Evolutionary conservation across 208 protist species (phyloP).

Genomic region (Trichomonas vaginalis): DNA sequence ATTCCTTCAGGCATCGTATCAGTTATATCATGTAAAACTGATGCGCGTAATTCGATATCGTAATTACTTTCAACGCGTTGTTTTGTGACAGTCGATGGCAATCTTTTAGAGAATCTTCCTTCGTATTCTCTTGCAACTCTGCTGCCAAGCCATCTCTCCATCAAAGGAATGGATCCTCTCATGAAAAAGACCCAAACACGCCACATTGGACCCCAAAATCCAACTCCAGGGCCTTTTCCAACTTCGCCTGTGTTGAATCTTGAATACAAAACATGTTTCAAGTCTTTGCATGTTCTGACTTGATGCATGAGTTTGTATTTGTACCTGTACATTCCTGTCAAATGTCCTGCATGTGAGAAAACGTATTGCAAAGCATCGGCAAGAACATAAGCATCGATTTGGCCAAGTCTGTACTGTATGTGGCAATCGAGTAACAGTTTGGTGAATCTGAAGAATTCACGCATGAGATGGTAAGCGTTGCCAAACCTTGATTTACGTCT

Average conservation of each 20-base stretch:
- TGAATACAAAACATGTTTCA: slow-evolving; percentile 99
- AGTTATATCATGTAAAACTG: slow-evolving; percentile 95
- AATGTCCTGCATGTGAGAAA: slow-evolving; percentile 93
- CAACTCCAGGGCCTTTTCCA: slow-evolving; percentile 81
- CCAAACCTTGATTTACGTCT: slow-evolving; percentile 99
- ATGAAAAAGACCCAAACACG: slow-evolving; percentile 99
- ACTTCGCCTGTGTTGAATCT: slow-evolving; percentile 94
- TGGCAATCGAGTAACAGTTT: slow-evolving; percentile 97
- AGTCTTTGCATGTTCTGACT: slow-evolving; percentile 91
- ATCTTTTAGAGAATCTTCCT: slow-evolving; percentile 70
- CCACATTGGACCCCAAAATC: slow-evolving; percentile 98
- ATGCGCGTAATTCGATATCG: slow-evolving; percentile 95
- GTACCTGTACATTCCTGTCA: slow-evolving; percentile 99
- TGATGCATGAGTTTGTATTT: slow-evolving; percentile 99
- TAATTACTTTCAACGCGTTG: slow-evolving; percentile 98
- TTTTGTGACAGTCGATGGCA: slow-evolving; percentile 96
- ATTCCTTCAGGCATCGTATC: slow-evolving; percentile 99
- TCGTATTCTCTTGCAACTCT: slow-evolving; percentile 95
- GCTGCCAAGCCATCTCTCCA: slow-evolving; percentile 98
- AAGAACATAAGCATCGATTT: slow-evolving; percentile 93
- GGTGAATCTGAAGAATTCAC: slow-evolving; percentile 94
- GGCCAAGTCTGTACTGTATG: slow-evolving; percentile 95
- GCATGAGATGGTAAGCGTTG: slow-evolving; percentile 95
- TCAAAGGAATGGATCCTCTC: slow-evolving; percentile 93
- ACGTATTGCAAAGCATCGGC: slow-evolving; percentile 98